Base-by-base conservation (phyloP, 306 rosid genomes). In the Heteromeles arbutifolia region DNA sequence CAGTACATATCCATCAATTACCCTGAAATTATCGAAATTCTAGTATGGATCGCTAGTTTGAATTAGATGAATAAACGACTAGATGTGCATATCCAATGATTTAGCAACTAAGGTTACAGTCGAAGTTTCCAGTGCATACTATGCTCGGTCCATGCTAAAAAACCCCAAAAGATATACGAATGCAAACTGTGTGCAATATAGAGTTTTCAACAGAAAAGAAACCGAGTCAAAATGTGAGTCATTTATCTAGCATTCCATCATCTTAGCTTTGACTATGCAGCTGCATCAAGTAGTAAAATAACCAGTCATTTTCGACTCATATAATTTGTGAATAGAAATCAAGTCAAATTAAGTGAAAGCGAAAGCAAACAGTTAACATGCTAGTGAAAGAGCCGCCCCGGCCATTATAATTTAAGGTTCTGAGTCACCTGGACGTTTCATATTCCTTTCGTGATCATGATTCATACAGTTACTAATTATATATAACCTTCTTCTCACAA, bases 271-370 rank as follows among this genome's bases (percentile, higher is more conserved):
- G 53, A 65, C 69, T 61, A 26, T 56, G 25, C 39, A 44, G 25
- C 48, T 7, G 18, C 22, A 52, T 57, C 28, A 43, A 54, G 22
- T n/a, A 22, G n/a, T 4, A 41, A 65, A 79, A 14, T 14, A 62
- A 65, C 11, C 37, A 58, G 53, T 86, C 80, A 65, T 72, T 78
- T 64, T 79, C 69, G 56, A 44, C 10, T 81, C 57, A 67, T 34
- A 58, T 72, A 48, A 66, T 13, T 61, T 56, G 56, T 18, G 43
- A 41, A 77, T 34, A 22, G 69, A 73, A 74, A 48, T 63, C 50
- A 69, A 86, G 82, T 86, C 81, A 85, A 87, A 81, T 80, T 58
- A 74, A 66, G 69, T 72, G 88, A 90, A 78, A 86, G 89, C 77
- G 89, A 86, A 78, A 81, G 78, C 26, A 78, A 80, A 86, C 84